Evolutionary conservation across 371 early-diverging fungal species (phyloP).

Genomic region (Ordospora colligata): DNA sequence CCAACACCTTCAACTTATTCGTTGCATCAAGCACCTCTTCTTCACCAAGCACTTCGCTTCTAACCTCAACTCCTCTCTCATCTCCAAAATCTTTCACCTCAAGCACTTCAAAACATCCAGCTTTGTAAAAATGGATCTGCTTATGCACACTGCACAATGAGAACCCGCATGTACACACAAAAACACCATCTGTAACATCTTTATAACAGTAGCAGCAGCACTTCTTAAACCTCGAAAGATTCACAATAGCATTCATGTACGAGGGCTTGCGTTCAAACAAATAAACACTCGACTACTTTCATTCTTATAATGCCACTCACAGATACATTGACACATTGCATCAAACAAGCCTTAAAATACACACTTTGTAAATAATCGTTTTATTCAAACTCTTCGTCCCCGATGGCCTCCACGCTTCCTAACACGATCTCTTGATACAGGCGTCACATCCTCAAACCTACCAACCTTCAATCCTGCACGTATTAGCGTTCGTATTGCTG

Average conservation of each 20-base stretch:
- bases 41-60: not conserved
- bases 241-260: not conserved
- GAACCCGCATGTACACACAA: slow-evolving; percentile 34
- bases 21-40: not conserved
- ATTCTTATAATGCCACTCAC: not conserved
- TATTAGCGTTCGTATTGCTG: slow-evolving; percentile 95
- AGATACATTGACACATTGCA: too few relatives aligned
- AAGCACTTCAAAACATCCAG: slow-evolving; percentile 4
- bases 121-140: slow-evolving; percentile 17
- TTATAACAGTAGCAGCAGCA: slow-evolving; percentile 44
- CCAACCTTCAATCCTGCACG: slow-evolving; percentile 96
- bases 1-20: not conserved
- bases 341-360: too few relatives aligned
- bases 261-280: not conserved
- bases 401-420: slow-evolving; percentile 99
- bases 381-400: slow-evolving; percentile 94
- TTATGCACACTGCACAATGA: slow-evolving; percentile 38
- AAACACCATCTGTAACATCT: slow-evolving; percentile 13
- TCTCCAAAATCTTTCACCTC: not conserved
- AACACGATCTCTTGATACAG: slow-evolving; percentile 94
- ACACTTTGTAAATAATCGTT: slow-evolving; percentile 2
- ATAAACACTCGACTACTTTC: not conserved
- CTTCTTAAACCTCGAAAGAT: slow-evolving; percentile 42
- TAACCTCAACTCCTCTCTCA: not conserved
- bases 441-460: slow-evolving; percentile 96